phyloP scores from a whole-genome alignment of 2,329 filamentous ascomycete genomes.

The Fusarium transvaalense region DNA sequence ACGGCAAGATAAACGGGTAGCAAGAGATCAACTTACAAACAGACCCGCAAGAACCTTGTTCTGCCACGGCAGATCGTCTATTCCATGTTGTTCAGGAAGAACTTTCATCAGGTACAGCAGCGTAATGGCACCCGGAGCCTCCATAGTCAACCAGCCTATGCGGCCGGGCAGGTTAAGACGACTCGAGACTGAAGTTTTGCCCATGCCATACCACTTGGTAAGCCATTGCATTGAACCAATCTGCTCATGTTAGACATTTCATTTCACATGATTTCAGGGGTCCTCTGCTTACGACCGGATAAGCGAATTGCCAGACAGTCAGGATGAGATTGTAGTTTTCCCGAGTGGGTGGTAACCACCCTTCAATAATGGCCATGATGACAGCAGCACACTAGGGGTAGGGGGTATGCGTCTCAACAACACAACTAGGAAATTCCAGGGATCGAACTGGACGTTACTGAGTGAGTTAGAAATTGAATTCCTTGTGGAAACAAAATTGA shows the following conservation, averaged over 20 bases:
- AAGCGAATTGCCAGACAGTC: constrained; percentile 64
- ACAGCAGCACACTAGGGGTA: neutral
- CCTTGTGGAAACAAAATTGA: neutral
- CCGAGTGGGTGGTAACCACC: constrained; percentile 69
- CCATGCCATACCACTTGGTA: constrained; percentile 86
- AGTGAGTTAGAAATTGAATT: no score
- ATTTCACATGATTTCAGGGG: neutral
- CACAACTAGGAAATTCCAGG: neutral
- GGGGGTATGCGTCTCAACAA: neutral
- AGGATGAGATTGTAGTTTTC: constrained; percentile 69
- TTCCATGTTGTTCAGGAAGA: constrained; percentile 69
- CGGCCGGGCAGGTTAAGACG: constrained; percentile 89
- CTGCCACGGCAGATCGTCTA: constrained; percentile 76
- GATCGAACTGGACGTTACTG: accelerated
- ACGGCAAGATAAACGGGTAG: constrained; percentile 28
- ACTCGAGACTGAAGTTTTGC: constrained; percentile 85
- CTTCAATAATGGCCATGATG: constrained; percentile 62
- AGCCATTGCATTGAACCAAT: constrained; percentile 80
- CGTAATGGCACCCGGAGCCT: constrained; percentile 80
- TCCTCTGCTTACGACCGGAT: constrained; percentile 61
- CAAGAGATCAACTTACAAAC: constrained; percentile 61
- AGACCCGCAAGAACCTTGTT: constrained; percentile 81
- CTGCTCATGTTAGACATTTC: constrained; percentile 59
- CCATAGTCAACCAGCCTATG: constrained; percentile 90
- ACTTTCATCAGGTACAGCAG: constrained; percentile 83